Evolutionary conservation across 176 grass and related monocot genomes (phyloP).

Genomic region (Oryza glumipatula): DNA sequence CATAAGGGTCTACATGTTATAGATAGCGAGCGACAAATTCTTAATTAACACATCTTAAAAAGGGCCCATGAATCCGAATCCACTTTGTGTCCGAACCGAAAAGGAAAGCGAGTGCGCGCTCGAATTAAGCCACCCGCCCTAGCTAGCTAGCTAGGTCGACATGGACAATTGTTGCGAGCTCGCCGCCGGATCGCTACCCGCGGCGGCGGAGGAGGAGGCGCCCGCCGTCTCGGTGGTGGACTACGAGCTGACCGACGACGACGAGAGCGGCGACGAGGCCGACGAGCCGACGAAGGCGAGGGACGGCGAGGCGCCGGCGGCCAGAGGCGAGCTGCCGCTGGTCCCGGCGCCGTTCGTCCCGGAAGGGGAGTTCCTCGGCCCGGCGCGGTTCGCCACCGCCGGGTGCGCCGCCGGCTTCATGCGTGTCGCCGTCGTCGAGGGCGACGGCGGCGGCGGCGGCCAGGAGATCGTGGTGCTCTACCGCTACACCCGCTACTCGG

Average conservation of each 20-base stretch:
- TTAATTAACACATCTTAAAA: no score
- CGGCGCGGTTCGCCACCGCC: neutral
- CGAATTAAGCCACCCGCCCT: no score
- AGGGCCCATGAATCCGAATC: neutral
- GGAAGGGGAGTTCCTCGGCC: neutral
- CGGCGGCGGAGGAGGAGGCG: no score
- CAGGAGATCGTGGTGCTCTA: slow-evolving; percentile 27
- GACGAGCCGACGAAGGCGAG: neutral
- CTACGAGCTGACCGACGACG: neutral
- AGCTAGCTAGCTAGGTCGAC: neutral
- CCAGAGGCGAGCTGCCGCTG: neutral
- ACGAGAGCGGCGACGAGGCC: neutral
- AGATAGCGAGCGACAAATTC: no score
- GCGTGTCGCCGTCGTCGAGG: neutral
- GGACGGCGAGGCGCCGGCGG: neutral
- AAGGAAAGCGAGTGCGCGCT: neutral
- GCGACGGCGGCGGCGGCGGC: no score
- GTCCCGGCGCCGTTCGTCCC: neutral
- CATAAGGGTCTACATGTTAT: no score
- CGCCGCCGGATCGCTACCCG: no score
- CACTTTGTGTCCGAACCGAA: neutral
- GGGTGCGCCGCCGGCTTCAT: slow-evolving; percentile 31
- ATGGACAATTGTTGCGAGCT: neutral
- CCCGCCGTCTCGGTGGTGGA: no score
- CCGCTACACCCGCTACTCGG: slow-evolving; percentile 30